These are phyloP conservation scores for Pyrenochaeta sp. DNA, from an alignment of 2,329 filamentous ascomycete species.

Conservation along the genomic window DNA sequence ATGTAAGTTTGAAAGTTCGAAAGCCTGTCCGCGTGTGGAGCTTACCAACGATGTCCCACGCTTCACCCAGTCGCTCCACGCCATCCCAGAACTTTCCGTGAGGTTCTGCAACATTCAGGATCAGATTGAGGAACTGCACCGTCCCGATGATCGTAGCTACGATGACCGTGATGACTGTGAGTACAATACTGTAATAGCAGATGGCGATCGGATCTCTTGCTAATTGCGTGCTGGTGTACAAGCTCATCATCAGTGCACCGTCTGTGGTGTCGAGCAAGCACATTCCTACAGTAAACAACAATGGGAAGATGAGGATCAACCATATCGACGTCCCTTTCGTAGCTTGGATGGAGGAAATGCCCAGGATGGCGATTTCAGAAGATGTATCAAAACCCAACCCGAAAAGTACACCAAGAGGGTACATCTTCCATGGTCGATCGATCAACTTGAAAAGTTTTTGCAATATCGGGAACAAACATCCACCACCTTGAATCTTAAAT, in stretches of 20 bases:
- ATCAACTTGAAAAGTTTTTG: constrained; percentile 79
- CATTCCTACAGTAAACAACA: constrained; percentile 94
- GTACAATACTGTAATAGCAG: constrained; percentile 89
- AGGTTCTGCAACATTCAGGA: constrained; percentile 78
- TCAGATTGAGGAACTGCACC: constrained; percentile 82
- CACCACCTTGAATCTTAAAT: constrained; percentile 78
- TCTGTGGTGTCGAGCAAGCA: constrained; percentile 92
- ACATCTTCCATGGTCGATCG: constrained; percentile 91
- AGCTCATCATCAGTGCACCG: constrained; percentile 91
- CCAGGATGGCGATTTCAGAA: constrained; percentile 89
- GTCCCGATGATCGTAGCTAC: constrained; percentile 87
- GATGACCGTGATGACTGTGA: constrained; percentile 82
- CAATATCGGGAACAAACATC: constrained; percentile 76
- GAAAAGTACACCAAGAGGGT: constrained; percentile 83
- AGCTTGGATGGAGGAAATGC: constrained; percentile 87
- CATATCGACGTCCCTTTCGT: constrained; percentile 88
- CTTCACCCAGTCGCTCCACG: constrained; percentile 64
- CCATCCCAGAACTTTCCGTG: constrained; percentile 89
- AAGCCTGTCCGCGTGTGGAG: constrained; percentile 48
- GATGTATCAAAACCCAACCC: constrained; percentile 95
- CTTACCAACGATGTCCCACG: constrained; percentile 49
- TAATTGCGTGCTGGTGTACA: constrained; percentile 84
- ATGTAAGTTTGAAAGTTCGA: constrained; percentile 2
- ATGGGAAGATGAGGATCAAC: constrained; percentile 90
- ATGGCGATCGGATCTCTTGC: constrained; percentile 87